Base-by-base conservation (phyloP, 2,329 filamentous ascomycete genomes). In the Fulvia fulva region DNA sequence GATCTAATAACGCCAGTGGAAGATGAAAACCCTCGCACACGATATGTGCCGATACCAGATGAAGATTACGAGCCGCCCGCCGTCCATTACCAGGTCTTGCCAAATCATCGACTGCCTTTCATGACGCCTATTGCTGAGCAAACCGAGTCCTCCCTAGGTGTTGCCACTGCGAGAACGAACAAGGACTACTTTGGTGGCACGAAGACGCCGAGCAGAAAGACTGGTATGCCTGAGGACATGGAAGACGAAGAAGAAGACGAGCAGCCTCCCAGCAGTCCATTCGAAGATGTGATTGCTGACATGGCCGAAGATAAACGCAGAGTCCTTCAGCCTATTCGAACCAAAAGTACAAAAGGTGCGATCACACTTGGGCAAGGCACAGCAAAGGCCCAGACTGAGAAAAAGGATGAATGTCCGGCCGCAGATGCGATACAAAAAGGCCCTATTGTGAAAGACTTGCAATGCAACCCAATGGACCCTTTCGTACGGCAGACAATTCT, bases 51-150 rank as follows among this genome's bases (percentile, higher is more conserved):
- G 0, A 81, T 93, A 34, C 88, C 89, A 1, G 91, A 91, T 0
- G 90, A 96, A 70, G 90, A 95, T 73, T 96, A 91, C 72, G 86
- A 92, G 65, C 85, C 90, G 46, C 88, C 90, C 19, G 60, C 63
- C 16, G 83, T 87, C 50, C 89, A 90, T 58, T 96, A 88, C 80
- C 87, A 91, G 70, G 89, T 96, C 74, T 85, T 90, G 70, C 91
- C 91, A 59, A 95, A 97, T 69, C 96, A 92, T 74, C 87, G 92
- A 55, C 80, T 97, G 9, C 94, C 93, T 2, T 99, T 97, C 73
- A 97, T 99, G 94, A 99, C 94, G 0, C 94, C 94, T 1, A 99
- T 99, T 65, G 93, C 94, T 1, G 94, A 99, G 74, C 87, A 91
- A 67, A 99, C 94, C 0, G 94, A 99, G 74, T 89, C 87, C 11